Conservation (phyloP, 2,329 filamentous ascomycete species). For the Stagonosporopsis rhizophila region DNA sequence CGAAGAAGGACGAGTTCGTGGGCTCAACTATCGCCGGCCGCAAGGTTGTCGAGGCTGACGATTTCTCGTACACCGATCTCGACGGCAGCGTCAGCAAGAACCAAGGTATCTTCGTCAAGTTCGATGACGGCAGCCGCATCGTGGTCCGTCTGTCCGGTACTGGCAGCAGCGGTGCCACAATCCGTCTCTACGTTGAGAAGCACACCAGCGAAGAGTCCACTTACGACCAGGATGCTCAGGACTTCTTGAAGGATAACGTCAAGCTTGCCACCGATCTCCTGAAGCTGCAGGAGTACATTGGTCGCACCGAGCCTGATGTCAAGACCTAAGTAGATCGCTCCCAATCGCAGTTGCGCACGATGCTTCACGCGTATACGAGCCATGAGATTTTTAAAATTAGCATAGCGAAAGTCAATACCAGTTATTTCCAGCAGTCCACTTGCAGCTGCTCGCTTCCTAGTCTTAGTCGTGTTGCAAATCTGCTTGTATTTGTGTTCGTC, state of each 20-base stretch:
- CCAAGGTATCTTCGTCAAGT: conserved; percentile 94
- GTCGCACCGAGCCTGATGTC: conserved; percentile 91
- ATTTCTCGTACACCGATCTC: conserved; percentile 99
- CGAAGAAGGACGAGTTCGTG: conserved; percentile 74
- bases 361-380: conserved; percentile 15
- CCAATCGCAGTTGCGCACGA: background rate
- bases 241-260: conserved; percentile 91
- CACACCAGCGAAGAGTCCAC: conserved; percentile 82
- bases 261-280: conserved; percentile 82
- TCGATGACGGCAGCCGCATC: conserved; percentile 92
- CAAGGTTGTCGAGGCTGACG: conserved; percentile 86
- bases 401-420: conserved; percentile 22
- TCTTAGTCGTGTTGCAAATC: background rate
- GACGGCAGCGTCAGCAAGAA: conserved; percentile 95
- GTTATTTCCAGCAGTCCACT: conserved; percentile 3
- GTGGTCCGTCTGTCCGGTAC: conserved; percentile 95
- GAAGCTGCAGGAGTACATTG: conserved; percentile 92
- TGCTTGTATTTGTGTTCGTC: background rate
- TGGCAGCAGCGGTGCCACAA: conserved; percentile 92
- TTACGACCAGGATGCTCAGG: conserved; percentile 84
- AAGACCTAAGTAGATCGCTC: conserved; percentile 72
- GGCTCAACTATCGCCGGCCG: conserved; percentile 82
- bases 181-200: conserved; percentile 96
- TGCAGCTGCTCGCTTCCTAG: background rate
- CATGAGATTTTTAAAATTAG: conserved; percentile 19